These are phyloP conservation scores for Dactylonectria estremocensis DNA, from an alignment of 2,329 filamentous ascomycete species.

Conservation along the genomic window DNA sequence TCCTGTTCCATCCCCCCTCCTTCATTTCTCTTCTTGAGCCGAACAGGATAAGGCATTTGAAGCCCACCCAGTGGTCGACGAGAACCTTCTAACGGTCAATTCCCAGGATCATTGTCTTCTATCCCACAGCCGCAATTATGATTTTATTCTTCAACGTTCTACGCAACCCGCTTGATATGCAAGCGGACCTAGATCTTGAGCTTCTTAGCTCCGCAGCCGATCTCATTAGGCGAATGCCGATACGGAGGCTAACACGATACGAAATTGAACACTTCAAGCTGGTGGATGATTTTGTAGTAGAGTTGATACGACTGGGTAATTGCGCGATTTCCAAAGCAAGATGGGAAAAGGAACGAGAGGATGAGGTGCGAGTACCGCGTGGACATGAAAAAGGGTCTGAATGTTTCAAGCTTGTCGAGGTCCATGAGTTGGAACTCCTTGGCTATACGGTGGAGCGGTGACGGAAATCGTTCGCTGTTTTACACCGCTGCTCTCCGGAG, in stretches of 20 bases:
- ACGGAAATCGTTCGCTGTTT: too few species aligned
- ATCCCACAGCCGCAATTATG: constrained; percentile 68
- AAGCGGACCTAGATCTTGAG: constrained; percentile 61
- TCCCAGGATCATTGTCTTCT: constrained; percentile 66
- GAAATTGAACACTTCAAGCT: constrained; percentile 58
- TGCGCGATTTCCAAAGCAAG: too few species aligned
- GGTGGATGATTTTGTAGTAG: constrained; percentile 59
- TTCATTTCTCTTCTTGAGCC: not conserved
- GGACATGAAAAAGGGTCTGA: too few species aligned
- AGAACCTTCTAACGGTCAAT: not conserved
- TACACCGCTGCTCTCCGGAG: too few species aligned
- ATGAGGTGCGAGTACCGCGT: too few species aligned
- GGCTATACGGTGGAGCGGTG: too few species aligned
- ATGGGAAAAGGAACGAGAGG: too few species aligned
- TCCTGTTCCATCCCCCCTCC: not conserved
- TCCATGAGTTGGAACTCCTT: too few species aligned
- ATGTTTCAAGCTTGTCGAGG: too few species aligned
- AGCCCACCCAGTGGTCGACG: not conserved
- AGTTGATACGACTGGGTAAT: constrained; percentile 60
- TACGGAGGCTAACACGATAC: constrained; percentile 45
- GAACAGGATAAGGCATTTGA: not conserved
- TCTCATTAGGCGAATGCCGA: constrained; percentile 59
- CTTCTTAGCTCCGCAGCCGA: constrained; percentile 59
- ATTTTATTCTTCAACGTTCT: constrained; percentile 69
- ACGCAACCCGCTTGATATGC: constrained; percentile 59